Evolutionary conservation across 2,329 filamentous ascomycete species (phyloP), one percentile per base, ranked within the genome.

Genomic region (Septoria petroselini): DNA sequence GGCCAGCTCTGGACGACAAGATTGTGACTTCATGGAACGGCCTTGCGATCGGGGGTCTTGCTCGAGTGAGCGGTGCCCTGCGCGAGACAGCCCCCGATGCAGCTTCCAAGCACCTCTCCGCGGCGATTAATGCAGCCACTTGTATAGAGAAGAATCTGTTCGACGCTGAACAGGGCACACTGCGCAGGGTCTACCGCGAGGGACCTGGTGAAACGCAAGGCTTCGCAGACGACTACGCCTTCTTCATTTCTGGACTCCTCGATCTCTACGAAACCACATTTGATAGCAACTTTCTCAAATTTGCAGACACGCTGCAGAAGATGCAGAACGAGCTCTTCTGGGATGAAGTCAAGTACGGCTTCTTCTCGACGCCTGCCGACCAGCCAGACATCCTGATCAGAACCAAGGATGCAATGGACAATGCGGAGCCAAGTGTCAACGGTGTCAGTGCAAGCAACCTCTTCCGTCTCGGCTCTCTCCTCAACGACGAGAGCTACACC

Each of bases 221-320:
- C 0, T 95, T 97, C 68, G 88, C 91, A 1, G 93, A 97, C 61
- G 93, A 98, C 71, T 97, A 97, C 65, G 89, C 91, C 2, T 95
- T 91, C 68, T 68, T 97, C 33, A 86, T 90, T 41, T 81, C 85
- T 41, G 91, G 90, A 0, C 75, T 96, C 1, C 73, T 97, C 49
- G 85, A 91, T 59, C 78, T 97, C 21, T 94, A 94, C 65, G 84
- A 91, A 66, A 80, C 85, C 0, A 95, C 88, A 0, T 85, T 85
- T 54, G 83, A 95, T 49, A 83, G 85, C 57, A 71, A 73, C 35
- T 88, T 86, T 71, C 75, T 96, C 3, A 74, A 84, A 53, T 95
- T 91, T 76, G 91, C 91, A 0, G 85, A 91, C 62, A 76, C 79
- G 17, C 72, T 98, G 12, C 91, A 97, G 71, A 75, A 83, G 69